These are phyloP conservation scores for Komagataella mondaviorum DNA, from an alignment of 805 yeast species.

Conservation along the genomic window DNA sequence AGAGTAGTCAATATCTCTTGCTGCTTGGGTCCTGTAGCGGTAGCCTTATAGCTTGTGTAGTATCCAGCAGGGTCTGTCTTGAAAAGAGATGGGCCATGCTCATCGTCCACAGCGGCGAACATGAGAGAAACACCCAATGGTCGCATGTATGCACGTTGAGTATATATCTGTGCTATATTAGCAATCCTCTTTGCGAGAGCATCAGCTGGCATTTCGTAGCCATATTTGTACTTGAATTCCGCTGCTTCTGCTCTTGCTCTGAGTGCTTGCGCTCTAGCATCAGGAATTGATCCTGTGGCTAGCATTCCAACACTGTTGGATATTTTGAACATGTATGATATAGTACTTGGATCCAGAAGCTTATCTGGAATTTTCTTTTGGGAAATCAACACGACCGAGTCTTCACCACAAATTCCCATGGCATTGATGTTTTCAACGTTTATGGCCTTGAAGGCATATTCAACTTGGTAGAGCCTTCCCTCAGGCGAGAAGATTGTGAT, in stretches of 20 bases:
- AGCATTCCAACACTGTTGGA: constrained; percentile 78
- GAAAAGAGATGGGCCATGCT: constrained; percentile 75
- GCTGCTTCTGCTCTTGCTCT: constrained; percentile 95
- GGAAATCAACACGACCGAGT: constrained; percentile 75
- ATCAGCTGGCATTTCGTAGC: constrained; percentile 94
- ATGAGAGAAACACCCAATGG: constrained; percentile 93
- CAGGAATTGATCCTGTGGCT: constrained; percentile 93
- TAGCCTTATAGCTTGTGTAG: constrained; percentile 80
- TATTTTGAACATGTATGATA: constrained; percentile 73
- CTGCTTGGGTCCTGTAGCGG: constrained; percentile 94
- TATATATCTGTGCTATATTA: constrained; percentile 85
- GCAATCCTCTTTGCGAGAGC: constrained; percentile 91
- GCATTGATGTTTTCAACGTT: constrained; percentile 87
- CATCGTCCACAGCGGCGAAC: constrained; percentile 80
- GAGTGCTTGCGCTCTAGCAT: constrained; percentile 79
- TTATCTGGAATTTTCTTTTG: constrained; percentile 97
- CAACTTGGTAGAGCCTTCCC: constrained; percentile 95
- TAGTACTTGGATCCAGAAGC: constrained; percentile 76
- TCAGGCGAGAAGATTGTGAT: constrained; percentile 98
- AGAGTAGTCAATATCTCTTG: constrained; percentile 85
- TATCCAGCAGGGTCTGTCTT: constrained; percentile 98
- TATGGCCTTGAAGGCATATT: constrained; percentile 95
- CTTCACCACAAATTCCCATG: constrained; percentile 76
- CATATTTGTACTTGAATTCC: constrained; percentile 86
- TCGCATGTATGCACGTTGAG: constrained; percentile 97